Evolutionary conservation across 2,329 filamentous ascomycete species (phyloP).

Genomic region (Arthrobotrys sphaeroides): DNA sequence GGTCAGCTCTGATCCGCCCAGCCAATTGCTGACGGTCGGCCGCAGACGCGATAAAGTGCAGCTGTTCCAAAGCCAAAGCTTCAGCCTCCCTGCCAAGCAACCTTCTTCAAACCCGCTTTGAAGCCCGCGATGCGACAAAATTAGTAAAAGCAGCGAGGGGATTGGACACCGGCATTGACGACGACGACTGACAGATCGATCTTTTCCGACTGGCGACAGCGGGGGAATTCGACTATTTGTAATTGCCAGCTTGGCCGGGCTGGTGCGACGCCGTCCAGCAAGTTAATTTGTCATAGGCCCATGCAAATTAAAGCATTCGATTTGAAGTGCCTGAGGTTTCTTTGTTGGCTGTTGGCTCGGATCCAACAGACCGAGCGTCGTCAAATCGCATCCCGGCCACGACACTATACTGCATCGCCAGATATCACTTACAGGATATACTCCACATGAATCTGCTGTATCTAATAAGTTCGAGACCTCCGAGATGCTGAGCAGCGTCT

Average conservation of each 20-base stretch:
- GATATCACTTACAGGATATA: no score
- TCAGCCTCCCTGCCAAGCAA: conserved; percentile 4
- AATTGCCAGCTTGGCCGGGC: background rate
- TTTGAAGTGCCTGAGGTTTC: no score
- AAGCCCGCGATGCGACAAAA: background rate
- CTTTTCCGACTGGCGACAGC: conserved; percentile 7
- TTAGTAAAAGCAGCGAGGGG: conserved; percentile 1
- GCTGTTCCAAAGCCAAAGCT: background rate
- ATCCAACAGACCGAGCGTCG: no score
- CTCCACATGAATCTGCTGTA: no score
- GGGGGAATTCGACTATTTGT: conserved; percentile 4
- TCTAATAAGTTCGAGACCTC: no score
- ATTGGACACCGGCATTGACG: background rate
- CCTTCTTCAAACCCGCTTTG: background rate
- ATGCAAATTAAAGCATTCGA: no score
- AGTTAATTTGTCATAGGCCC: conserved; percentile 11
- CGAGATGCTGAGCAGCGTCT: background rate
- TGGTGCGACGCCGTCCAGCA: background rate
- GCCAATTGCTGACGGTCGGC: background rate
- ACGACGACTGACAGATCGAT: conserved; percentile 4
- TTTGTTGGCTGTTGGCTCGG: background rate
- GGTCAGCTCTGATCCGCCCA: background rate
- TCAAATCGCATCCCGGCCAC: no score
- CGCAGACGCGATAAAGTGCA: conserved; percentile 3
- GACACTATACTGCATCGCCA: no score